Base-by-base conservation (phyloP, 768 basidiomycete genomes). In the Xerocomellus amylosporus region DNA sequence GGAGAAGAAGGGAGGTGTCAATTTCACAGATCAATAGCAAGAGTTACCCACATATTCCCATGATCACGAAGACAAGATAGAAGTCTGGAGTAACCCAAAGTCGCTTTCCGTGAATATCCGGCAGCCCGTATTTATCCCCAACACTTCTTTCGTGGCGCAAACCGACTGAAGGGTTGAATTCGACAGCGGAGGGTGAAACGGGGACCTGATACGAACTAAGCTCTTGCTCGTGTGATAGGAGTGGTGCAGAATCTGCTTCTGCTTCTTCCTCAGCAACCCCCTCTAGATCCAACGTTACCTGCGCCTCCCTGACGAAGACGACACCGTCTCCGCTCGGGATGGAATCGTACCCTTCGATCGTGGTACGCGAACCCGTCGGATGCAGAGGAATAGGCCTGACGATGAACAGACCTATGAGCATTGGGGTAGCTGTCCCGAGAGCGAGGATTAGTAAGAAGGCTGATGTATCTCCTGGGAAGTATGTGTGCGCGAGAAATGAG, bases 381-480 rank as follows among this genome's bases (percentile, higher is more conserved):
- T 80, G 77, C 1, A 85, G 74, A 6, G 89, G 86, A 9, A 95
- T 78, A 7, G 82, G 79, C n/a, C 82, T 79, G 31, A 95, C 77
- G 49, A 87, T 72, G 65, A 93, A 81, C 50, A 84, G 78, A 2
- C 90, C 93, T n/a, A 90, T 59, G 33, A 92, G 66, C 84, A 93
- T 88, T 0, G 90, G 89, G 2, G 86, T 60, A 0, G 90, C 77
- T 0, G 92, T 93, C 2, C 93, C 93, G 3, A 92, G 58, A 0
- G 86, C 81, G 6, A 97, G 81, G 5, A 92, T 71, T 0, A 88
- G 76, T 1, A 98, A 71, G 63, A 96, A 88, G 2, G 84, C 79
- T 1, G 86, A 87, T 0, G 88, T 90, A 62, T 93, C 79, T 0
- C 90, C 92, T 0, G 88, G 84, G 63, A 85, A 95, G 40, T 86